These are phyloP conservation scores for Tetrapyrgos nigripes DNA, from an alignment of 1,284 basidiomycete species.

Conservation along the genomic window DNA sequence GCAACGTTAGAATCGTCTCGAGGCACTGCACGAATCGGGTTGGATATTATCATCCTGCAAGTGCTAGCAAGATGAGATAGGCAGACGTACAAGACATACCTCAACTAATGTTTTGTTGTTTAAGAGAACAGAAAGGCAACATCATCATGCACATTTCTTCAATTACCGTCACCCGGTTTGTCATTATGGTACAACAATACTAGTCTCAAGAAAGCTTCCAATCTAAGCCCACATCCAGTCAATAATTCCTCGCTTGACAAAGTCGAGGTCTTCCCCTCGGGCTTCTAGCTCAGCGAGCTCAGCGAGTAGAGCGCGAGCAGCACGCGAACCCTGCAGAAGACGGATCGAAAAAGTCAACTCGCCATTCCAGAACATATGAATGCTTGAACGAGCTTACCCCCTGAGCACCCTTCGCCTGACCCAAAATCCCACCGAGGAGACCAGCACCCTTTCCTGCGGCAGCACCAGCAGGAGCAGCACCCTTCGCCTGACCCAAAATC, in stretches of 20 bases:
- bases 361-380: background rate
- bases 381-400: background rate
- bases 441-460: background rate
- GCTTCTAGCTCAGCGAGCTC: background rate
- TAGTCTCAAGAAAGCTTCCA: no score
- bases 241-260: background rate
- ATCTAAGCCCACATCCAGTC: background rate
- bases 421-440: background rate
- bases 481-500: no score
- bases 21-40: no score
- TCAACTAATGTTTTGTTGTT: no score
- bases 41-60: no score
- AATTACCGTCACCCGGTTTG: no score
- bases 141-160: no score
- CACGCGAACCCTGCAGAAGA: background rate
- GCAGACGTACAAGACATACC: no score
- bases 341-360: background rate
- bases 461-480: constrained; percentile 4
- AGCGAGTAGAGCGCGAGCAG: background rate
- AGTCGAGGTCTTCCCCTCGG: background rate
- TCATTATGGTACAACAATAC: no score
- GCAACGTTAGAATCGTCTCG: no score
- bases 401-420: background rate
- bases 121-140: no score
- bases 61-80: no score